Evolutionary conservation across 371 early-diverging fungal species (phyloP), one percentile per base, ranked within the genome.

Genomic region (Fennellomyces sp.): DNA sequence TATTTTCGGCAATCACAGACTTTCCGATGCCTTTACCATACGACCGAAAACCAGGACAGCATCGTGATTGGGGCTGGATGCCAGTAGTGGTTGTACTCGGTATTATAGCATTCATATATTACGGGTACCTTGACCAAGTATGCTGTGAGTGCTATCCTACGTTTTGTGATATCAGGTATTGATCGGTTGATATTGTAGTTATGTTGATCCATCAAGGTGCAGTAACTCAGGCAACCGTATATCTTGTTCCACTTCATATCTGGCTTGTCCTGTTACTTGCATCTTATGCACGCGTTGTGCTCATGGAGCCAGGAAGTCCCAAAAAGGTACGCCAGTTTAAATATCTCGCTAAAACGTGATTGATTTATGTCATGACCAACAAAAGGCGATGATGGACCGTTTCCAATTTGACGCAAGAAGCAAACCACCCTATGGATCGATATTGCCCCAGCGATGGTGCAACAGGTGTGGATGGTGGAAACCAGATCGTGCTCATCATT

Each of bases 401-500:
- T 50, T 21, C n/a, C 28, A 36, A 28, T 35, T 21, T 8, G 26
- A 17, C 12, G 21, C 23, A 38, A 53, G 12, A 35, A 19, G 28
- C 55, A 12, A 54, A 27, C 23, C 55, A 13, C 39, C 39, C 10
- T 54, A 41, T 54, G 23, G 10, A 45, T 56, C 56, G 0, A 42
- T 56, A 12, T 47, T 58, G 68, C 79, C 80, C 6, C 61, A 75
- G 21, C 72, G 71, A 25, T 86, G 78, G 80, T 86, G 86, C 55
- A 61, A 78, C 2, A 55, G 52, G 5, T 86, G 86, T 51, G 64
- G 75, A 38, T 58, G 72, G 23, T 78, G 80, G 70, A 87, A 83
- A 61, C 83, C 87, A 12, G 84, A 82, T 66, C 56, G 87, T 52
- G 68, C 84, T 13, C 85, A 87, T 63, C 87, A 87, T 55, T 87